Conservation (phyloP, 179 eudicot species). For the Dionaea muscipula region DNA sequence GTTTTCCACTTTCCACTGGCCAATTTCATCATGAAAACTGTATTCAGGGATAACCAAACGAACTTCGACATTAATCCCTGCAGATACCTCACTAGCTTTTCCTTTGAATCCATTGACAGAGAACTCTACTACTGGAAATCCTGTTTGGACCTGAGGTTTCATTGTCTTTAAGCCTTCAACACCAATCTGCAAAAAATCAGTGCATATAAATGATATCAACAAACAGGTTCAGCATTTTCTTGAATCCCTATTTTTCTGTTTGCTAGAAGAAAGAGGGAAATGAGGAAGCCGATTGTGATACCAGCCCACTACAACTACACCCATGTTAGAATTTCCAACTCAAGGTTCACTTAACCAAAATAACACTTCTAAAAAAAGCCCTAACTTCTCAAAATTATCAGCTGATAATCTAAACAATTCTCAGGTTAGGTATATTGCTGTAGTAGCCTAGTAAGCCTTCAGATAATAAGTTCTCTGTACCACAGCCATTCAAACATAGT, state of each 20-base stretch:
- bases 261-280: not conserved
- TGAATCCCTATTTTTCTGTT: no score
- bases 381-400: no score
- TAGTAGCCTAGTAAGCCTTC: no score
- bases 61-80: conserved; percentile 67
- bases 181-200: conserved; percentile 46
- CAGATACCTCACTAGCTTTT: conserved; percentile 28
- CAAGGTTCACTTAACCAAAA: no score
- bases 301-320: no score
- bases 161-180: conserved; percentile 71
- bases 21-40: conserved; percentile 25
- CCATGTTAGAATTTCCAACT: no score
- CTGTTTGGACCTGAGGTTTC: conserved; percentile 51
- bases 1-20: conserved; percentile 59
- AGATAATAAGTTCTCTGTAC: no score
- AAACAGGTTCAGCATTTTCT: no score
- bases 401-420: no score
- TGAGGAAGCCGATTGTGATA: not conserved
- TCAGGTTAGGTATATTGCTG: no score
- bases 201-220: conserved; percentile 6
- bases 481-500: no score
- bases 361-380: no score
- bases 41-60: conserved; percentile 52
- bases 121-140: conserved; percentile 22
- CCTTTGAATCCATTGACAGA: conserved; percentile 23